Evolutionary conservation across 2,329 filamentous ascomycete genomes (phyloP).

Genomic region (Chrysoporthe puriensis): DNA sequence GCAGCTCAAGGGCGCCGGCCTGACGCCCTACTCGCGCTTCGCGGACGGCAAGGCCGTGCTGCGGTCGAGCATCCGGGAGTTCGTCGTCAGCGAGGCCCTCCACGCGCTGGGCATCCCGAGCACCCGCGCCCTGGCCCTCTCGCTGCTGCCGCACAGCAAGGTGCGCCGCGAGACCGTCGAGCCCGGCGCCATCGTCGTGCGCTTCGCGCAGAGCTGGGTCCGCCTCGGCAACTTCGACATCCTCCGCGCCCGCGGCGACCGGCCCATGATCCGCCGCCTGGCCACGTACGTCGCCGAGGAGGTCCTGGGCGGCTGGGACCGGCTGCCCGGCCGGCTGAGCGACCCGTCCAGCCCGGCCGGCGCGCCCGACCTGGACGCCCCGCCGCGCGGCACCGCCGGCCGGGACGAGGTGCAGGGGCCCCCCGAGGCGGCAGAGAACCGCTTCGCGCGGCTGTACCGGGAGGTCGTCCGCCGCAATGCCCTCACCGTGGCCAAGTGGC

Average conservation of each 20-base stretch:
- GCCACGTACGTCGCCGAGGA: constrained; percentile 86
- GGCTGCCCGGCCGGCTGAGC: constrained; percentile 66
- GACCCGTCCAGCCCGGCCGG: constrained; percentile 54
- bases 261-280: constrained; percentile 71
- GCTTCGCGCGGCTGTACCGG: constrained; percentile 84
- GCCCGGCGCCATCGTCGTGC: constrained; percentile 87
- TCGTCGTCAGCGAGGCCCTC: constrained; percentile 86
- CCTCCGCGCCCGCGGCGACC: constrained; percentile 79
- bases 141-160: constrained; percentile 70
- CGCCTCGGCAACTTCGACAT: constrained; percentile 96
- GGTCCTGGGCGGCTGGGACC: constrained; percentile 85
- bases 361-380: constrained; percentile 43
- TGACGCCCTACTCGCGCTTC: constrained; percentile 94
- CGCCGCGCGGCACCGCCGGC: constrained; percentile 53
- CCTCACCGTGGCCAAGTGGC: constrained; percentile 87
- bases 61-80: constrained; percentile 90
- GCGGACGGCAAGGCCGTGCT: constrained; percentile 95
- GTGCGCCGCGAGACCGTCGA: constrained; percentile 75
- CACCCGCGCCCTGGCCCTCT: constrained; percentile 84
- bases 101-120: constrained; percentile 84
- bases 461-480: constrained; percentile 88
- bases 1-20: constrained; percentile 91
- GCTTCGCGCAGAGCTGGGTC: constrained; percentile 91
- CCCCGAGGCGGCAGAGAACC: constrained; percentile 73
- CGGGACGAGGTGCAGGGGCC: constrained; percentile 68